A percentile compares a stretch with the other conserved stretches of the same genome.
These are phyloP conservation scores for Aspergillus phoenicis DNA, from an alignment of 2,329 filamentous ascomycete species.

Conservation along the genomic window DNA sequence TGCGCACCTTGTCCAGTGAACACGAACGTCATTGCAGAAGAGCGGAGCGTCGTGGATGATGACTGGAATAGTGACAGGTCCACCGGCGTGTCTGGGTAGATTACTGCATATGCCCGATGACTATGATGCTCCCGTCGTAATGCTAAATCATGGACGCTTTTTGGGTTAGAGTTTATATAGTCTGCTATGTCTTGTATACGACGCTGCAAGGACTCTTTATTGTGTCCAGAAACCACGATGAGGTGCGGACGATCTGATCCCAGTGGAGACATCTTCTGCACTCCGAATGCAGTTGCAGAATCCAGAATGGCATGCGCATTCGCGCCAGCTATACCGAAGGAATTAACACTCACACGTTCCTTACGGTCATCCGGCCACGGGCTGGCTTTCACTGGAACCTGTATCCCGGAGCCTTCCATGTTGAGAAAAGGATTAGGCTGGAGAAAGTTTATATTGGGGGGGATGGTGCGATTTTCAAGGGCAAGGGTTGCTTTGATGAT, in stretches of 20 bases:
- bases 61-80: neutral
- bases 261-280: too few relatives aligned
- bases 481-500: constrained; percentile 3
- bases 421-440: too few relatives aligned
- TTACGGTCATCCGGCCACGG: constrained; percentile 11
- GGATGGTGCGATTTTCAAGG: neutral
- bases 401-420: too few relatives aligned
- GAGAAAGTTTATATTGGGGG: neutral
- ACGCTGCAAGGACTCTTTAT: neutral
- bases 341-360: constrained; percentile 29
- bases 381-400: constrained; percentile 8
- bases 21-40: constrained; percentile 32
- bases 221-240: constrained; percentile 12
- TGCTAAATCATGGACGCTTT: constrained; percentile 1
- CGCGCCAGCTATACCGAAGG: constrained; percentile 28
- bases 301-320: constrained; percentile 16
- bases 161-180: constrained; percentile 5
- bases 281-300: neutral
- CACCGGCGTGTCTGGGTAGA: too few relatives aligned
- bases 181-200: neutral
- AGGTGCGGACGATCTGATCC: constrained; percentile 5
- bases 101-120: neutral
- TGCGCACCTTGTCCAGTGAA: constrained; percentile 46
- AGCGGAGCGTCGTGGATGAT: neutral
- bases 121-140: constrained; percentile 13